Evolutionary conservation across 805 yeast species (phyloP).

Genomic region (Sporopachydermia lactativora): DNA sequence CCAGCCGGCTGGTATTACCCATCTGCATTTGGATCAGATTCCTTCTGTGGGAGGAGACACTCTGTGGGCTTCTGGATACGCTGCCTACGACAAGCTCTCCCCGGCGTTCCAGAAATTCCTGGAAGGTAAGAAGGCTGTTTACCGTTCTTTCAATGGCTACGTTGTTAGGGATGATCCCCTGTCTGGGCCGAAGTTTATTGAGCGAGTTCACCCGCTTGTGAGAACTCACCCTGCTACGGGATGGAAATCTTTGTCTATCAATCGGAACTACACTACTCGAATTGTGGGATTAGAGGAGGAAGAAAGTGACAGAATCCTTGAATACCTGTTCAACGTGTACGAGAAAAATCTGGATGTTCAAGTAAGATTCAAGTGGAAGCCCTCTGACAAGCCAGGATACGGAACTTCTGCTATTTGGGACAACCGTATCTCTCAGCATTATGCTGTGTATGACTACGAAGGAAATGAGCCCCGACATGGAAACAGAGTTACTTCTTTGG

Average conservation of each 20-base stretch:
- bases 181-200: conserved; percentile 31
- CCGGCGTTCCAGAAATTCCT: conserved; percentile 35
- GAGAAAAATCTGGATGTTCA: conserved; percentile 42
- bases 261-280: conserved; percentile 34
- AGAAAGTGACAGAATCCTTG: conserved; percentile 34
- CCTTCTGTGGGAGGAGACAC: conserved; percentile 43
- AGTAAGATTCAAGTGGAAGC: conserved; percentile 38
- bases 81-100: conserved; percentile 40
- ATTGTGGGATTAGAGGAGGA: conserved; percentile 38
- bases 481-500: conserved; percentile 38
- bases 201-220: conserved; percentile 44
- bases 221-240: conserved; percentile 57
- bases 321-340: conserved; percentile 29
- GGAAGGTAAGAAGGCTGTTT: conserved; percentile 37
- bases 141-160: conserved; percentile 28
- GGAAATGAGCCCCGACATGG: conserved; percentile 32
- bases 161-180: conserved; percentile 31
- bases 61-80: conserved; percentile 43
- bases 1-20: conserved; percentile 43
- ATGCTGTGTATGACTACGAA: conserved; percentile 39
- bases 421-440: conserved; percentile 40
- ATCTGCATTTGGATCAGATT: conserved; percentile 35
- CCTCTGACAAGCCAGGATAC: conserved; percentile 29
- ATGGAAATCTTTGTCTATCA: conserved; percentile 42
- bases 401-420: conserved; percentile 49